phyloP scores from a whole-genome alignment of 2,329 filamentous ascomycete genomes.

The Anisogramma anomala region DNA sequence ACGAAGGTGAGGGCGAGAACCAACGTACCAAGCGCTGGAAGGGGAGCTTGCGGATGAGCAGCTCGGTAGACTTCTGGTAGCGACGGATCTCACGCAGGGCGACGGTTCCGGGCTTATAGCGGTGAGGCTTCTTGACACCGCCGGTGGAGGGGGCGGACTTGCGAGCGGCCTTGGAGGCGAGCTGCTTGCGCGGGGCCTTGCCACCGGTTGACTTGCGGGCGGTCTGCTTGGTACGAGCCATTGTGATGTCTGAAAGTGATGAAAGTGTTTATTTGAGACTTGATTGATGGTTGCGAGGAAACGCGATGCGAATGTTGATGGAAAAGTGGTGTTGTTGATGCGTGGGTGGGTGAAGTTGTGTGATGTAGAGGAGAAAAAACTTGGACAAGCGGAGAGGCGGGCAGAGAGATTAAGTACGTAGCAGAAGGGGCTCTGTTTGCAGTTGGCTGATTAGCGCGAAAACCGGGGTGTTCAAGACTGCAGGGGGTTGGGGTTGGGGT shows the following conservation, averaged over 20 bases:
- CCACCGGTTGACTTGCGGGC: conserved; percentile 69
- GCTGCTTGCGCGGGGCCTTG: conserved; percentile 84
- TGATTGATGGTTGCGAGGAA: conserved; percentile 18
- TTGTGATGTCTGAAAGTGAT: conserved; percentile 29
- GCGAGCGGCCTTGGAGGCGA: conserved; percentile 97
- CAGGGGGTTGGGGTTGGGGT: conserved; percentile 17
- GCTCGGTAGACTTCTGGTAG: conserved; percentile 95
- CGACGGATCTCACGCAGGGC: conserved; percentile 97
- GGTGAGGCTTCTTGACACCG: conserved; percentile 92
- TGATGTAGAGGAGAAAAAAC: conserved; percentile 22
- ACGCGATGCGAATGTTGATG: conserved; percentile 22
- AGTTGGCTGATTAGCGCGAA: conserved; percentile 14
- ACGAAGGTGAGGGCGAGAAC: too few species aligned
- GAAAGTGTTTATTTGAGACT: too few species aligned
- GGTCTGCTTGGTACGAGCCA: conserved; percentile 57
- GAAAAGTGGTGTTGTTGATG: conserved; percentile 18
- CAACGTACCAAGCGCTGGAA: conserved; percentile 81
- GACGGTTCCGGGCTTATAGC: conserved; percentile 84
- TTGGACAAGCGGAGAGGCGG: conserved; percentile 31
- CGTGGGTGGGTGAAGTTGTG: conserved; percentile 19
- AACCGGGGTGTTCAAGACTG: too few species aligned
- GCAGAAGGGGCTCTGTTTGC: conserved; percentile 17
- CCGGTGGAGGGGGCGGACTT: conserved; percentile 96
- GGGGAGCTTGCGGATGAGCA: conserved; percentile 91
- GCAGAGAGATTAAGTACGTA: conserved; percentile 25